Conservation (phyloP, 345 rosid genomes). For the Bruguiera gymnorhiza region DNA sequence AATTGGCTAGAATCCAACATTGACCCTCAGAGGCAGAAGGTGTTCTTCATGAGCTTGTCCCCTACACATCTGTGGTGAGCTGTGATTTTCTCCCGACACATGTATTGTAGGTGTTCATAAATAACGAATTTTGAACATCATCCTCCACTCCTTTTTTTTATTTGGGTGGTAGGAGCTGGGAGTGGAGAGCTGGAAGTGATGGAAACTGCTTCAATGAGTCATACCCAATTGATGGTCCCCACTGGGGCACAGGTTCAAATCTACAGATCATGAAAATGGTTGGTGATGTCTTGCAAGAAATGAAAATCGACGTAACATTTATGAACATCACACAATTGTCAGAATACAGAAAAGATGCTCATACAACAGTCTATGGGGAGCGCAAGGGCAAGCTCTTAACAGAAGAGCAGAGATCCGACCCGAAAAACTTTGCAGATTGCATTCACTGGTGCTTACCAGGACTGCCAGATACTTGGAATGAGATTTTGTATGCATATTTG, state of each 20-base stretch:
- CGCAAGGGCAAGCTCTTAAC: slow-evolving; percentile 80
- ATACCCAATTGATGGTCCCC: slow-evolving; percentile 53
- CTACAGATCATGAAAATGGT: slow-evolving; percentile 68
- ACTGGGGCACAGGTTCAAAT: slow-evolving; percentile 92
- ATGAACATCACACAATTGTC: slow-evolving; percentile 76
- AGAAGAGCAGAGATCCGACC: slow-evolving; percentile 62
- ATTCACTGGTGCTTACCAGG: slow-evolving; percentile 98
- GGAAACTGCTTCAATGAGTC: slow-evolving; percentile 75
- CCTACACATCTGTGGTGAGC: slow-evolving; percentile 88
- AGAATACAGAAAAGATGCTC: slow-evolving; percentile 83
- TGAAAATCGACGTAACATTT: slow-evolving; percentile 54
- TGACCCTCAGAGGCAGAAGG: slow-evolving; percentile 59
- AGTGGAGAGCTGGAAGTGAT: slow-evolving; percentile 76
- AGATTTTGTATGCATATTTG: slow-evolving; percentile 74
- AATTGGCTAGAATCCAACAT: slow-evolving; percentile 69
- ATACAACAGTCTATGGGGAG: slow-evolving; percentile 71
- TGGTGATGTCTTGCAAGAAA: slow-evolving; percentile 35
- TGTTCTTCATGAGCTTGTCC: slow-evolving; percentile 91
- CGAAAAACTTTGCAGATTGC: slow-evolving; percentile 68
- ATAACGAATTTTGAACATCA: too few species aligned
- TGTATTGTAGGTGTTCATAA: too few species aligned
- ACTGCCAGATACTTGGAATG: slow-evolving; percentile 88
- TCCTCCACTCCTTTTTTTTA: too few species aligned
- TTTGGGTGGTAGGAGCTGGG: slow-evolving; percentile 68
- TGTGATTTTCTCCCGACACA: not conserved